phyloP scores from a whole-genome alignment of 1,284 basidiomycete species.

The Gymnopus androsaceus region DNA sequence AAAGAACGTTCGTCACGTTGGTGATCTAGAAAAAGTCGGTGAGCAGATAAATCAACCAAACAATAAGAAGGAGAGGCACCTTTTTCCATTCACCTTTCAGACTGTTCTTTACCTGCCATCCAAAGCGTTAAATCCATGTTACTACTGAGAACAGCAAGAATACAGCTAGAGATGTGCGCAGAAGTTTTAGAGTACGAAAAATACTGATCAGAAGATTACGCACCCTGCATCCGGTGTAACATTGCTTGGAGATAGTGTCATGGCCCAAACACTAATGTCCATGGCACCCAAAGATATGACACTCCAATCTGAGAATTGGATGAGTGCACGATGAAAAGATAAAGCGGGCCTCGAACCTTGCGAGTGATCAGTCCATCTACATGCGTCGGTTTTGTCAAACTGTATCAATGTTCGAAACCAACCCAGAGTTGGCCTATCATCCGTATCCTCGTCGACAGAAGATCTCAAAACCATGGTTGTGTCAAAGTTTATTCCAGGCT shows the following conservation, averaged over 20 bases:
- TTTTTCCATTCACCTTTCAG: constrained; percentile 61
- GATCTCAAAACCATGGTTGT: constrained; percentile 45
- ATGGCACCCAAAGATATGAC: constrained; percentile 67
- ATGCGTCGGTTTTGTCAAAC: constrained; percentile 39
- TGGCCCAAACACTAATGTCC: constrained; percentile 57
- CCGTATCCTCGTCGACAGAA: constrained; percentile 31
- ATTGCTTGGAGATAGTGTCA: constrained; percentile 64
- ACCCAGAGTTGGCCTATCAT: constrained; percentile 39
- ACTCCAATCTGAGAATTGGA: constrained; percentile 70
- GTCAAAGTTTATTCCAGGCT: constrained; percentile 66
- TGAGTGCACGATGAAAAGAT: too few species aligned
- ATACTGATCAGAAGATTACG: constrained; percentile 16
- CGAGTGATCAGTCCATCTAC: constrained; percentile 64
- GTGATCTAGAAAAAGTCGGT: constrained; percentile 35
- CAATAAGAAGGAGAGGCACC: constrained; percentile 30
- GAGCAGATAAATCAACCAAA: constrained; percentile 1
- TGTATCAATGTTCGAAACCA: constrained; percentile 75
- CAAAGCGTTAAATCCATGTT: constrained; percentile 63
- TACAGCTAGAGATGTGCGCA: constrained; percentile 43
- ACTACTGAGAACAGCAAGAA: constrained; percentile 54
- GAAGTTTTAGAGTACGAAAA: too few species aligned
- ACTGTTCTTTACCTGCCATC: constrained; percentile 52
- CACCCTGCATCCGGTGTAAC: constrained; percentile 50
- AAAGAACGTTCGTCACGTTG: constrained; percentile 47
- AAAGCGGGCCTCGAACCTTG: constrained; percentile 49